phyloP scores from a whole-genome alignment of 768 basidiomycete species.

The Lentinula boryana region DNA sequence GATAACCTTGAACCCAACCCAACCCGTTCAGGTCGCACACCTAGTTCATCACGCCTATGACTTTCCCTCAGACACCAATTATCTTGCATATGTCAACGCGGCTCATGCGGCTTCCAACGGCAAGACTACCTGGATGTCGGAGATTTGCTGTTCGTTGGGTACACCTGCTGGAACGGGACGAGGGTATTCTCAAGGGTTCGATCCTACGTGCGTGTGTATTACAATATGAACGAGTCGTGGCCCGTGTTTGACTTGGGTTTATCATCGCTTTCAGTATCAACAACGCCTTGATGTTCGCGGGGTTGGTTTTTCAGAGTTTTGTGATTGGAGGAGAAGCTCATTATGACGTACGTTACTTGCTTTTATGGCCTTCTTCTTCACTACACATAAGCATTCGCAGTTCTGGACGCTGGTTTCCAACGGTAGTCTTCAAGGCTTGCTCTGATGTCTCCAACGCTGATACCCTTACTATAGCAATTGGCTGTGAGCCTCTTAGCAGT shows the following conservation, averaged over 20 bases:
- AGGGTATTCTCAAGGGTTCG: slow-evolving; percentile 28
- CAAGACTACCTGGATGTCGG: slow-evolving; percentile 34
- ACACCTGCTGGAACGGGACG: slow-evolving; percentile 26
- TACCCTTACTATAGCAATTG: slow-evolving; percentile 20
- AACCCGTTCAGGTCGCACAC: slow-evolving; percentile 23
- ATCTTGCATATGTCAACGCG: slow-evolving; percentile 22
- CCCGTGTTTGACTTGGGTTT: not conserved
- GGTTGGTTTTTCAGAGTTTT: slow-evolving; percentile 32
- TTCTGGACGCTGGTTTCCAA: slow-evolving; percentile 35
- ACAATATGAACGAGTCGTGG: not conserved
- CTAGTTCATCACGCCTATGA: slow-evolving; percentile 41
- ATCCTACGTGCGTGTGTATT: slow-evolving; percentile 24
- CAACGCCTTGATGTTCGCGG: slow-evolving; percentile 32
- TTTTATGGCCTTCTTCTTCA: not conserved
- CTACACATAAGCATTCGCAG: slow-evolving; percentile 11
- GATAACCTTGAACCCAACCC: not conserved
- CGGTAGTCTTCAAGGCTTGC: slow-evolving; percentile 11
- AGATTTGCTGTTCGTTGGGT: slow-evolving; percentile 30
- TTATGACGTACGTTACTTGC: slow-evolving; percentile 25
- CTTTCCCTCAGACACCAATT: slow-evolving; percentile 33
- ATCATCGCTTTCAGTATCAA: slow-evolving; percentile 21
- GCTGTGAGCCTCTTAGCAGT: slow-evolving; percentile 30
- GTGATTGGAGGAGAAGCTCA: slow-evolving; percentile 29
- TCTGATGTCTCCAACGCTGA: not conserved
- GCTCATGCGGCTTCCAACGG: slow-evolving; percentile 21